These are phyloP conservation scores for Penicillium odoratum DNA, from an alignment of 495 filamentous ascomycete species.

Conservation along the genomic window DNA sequence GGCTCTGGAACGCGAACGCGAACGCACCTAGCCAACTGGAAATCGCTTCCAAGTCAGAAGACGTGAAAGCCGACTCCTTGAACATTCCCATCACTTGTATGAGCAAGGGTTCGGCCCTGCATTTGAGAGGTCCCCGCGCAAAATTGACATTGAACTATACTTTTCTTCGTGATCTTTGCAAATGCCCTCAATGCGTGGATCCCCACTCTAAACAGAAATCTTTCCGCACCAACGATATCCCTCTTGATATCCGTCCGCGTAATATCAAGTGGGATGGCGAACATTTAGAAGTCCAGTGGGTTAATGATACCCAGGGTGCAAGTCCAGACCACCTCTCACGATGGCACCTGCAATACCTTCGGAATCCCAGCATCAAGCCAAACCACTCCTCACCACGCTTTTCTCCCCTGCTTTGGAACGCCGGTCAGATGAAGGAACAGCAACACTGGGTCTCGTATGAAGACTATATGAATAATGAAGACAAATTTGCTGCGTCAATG, in stretches of 20 bases:
- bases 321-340: conserved; percentile 48
- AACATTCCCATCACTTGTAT: not conserved
- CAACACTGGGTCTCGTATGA: conserved; percentile 61
- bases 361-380: not conserved
- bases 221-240: conserved; percentile 74
- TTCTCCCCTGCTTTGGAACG: conserved; percentile 37
- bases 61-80: not conserved
- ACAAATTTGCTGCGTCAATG: conserved; percentile 54
- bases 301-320: conserved; percentile 54
- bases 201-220: conserved; percentile 78
- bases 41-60: not conserved
- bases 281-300: conserved; percentile 61
- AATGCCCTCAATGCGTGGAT: conserved; percentile 71
- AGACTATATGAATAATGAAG: conserved; percentile 63
- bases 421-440: conserved; percentile 15
- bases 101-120: not conserved
- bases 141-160: conserved; percentile 24
- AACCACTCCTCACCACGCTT: not conserved
- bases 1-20: not conserved
- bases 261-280: conserved; percentile 34
- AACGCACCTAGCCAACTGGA: not conserved
- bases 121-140: not conserved
- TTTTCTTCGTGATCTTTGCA: conserved; percentile 76
- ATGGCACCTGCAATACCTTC: conserved; percentile 38
- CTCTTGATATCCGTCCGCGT: conserved; percentile 45